Base-by-base conservation (phyloP, 2,329 filamentous ascomycete species). In the Aspergillus japonicus region DNA sequence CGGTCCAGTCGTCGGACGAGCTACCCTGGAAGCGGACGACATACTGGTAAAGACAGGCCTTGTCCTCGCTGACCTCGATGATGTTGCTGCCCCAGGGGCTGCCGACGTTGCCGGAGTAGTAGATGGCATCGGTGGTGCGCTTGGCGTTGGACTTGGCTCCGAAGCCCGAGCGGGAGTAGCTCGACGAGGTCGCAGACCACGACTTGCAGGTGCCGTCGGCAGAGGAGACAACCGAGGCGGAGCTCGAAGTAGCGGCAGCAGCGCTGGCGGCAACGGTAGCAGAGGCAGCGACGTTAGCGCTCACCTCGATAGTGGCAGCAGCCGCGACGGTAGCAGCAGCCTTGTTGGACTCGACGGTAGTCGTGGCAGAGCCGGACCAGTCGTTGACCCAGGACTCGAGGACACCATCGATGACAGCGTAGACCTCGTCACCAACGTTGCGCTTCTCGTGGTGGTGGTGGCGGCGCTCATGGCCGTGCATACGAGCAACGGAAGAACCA, bases 41-140 rank as follows among this genome's bases (percentile, higher is more conserved):
- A 63, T 77, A 68, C 64, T 74, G 68, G 72, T 77, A 77, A 47
- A 67, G 47, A 65, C 59, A 66, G 56, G 73, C 73, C 21, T 68
- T 64, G 50, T 64, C 59, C 63, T 71, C 68, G 59, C 68, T 50
- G 59, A 79, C 70, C 58, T 74, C 62, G 61, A 74, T 72, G 59
- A 77, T 74, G 73, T 78, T 76, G 71, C 73, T 75, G 57, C 77
- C 75, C 68, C 73, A 76, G 6, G 75, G 75, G 57, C 21, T 63
- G 56, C 76, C 76, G 48, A 71, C 58, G 63, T 78, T 78, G 53
- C 75, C 75, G 23, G 61, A 60, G 64, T 71, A 77, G 56, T 65
- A 64, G 57, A 68, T 63, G 48, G 62, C 59, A 33, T 63, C 59
- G 29, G 62, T 60, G 19, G 48, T 47, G 53, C 53, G 53, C 53